phyloP scores from a whole-genome alignment of 2,329 filamentous ascomycete genomes.

The Cercospora sojina region DNA sequence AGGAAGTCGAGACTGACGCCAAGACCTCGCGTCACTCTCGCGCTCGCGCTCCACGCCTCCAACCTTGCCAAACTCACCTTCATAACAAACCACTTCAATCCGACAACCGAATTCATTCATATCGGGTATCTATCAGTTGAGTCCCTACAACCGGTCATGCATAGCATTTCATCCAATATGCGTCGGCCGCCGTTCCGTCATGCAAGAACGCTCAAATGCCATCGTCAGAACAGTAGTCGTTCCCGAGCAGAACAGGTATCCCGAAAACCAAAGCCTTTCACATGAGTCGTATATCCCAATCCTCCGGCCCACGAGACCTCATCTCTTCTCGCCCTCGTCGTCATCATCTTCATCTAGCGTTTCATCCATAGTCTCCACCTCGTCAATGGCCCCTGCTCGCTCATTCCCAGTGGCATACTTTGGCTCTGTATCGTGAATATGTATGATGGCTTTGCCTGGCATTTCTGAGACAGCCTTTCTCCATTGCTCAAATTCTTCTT shows the following conservation, averaged over 20 bases:
- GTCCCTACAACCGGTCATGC: background rate
- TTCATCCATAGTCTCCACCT: constrained; percentile 86
- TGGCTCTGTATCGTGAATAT: constrained; percentile 72
- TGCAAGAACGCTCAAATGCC: constrained; percentile 7
- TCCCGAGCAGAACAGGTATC: background rate
- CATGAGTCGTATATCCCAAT: constrained; percentile 4
- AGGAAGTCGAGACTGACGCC: background rate
- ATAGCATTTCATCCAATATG: background rate
- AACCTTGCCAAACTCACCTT: background rate
- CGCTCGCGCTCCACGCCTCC: background rate
- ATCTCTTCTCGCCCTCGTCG: constrained; percentile 16
- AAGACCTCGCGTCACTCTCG: constrained; percentile 8
- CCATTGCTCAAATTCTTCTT: constrained; percentile 83
- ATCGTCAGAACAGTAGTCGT: background rate
- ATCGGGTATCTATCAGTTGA: background rate
- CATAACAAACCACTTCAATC: no score
- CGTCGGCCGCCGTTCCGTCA: background rate
- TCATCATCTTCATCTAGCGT: constrained; percentile 25
- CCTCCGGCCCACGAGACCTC: background rate
- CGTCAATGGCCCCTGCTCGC: constrained; percentile 74
- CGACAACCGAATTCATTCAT: background rate
- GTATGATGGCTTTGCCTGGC: constrained; percentile 80
- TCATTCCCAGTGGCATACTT: constrained; percentile 53
- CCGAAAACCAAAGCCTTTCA: background rate
- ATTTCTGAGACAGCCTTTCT: constrained; percentile 51